phyloP scores from a whole-genome alignment of 2,329 filamentous ascomycete species.

The Fusarium miscanthi region DNA sequence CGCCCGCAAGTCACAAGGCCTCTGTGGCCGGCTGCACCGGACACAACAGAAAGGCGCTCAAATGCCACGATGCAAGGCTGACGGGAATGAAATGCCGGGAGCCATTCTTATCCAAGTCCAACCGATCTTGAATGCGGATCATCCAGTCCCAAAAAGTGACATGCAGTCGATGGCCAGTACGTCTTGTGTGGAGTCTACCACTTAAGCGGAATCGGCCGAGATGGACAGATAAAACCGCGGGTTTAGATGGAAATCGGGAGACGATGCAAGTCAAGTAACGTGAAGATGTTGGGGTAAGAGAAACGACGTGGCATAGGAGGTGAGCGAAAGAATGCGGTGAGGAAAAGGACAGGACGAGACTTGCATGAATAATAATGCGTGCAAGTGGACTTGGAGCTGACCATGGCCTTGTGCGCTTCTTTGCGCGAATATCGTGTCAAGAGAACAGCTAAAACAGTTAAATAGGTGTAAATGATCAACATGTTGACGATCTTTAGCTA shows the following conservation, averaged over 20 bases:
- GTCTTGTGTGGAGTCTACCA: conserved; percentile 11
- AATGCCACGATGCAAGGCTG: not conserved
- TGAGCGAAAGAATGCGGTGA: conserved; percentile 37
- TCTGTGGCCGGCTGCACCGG: not conserved
- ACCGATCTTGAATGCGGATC: conserved; percentile 8
- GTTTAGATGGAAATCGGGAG: not conserved
- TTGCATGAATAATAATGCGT: conserved; percentile 19
- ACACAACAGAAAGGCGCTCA: not conserved
- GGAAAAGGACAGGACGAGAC: conserved; percentile 14
- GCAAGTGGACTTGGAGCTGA: not conserved
- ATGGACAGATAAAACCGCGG: not conserved
- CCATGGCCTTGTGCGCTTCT: not conserved
- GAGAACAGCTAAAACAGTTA: not conserved
- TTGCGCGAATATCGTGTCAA: not conserved
- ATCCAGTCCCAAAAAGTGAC: conserved; percentile 2
- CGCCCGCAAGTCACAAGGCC: conserved; percentile 6
- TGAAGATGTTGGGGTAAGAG: conserved; percentile 31
- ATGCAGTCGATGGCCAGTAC: not conserved
- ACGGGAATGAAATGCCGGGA: not conserved
- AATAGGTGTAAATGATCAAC: not conserved
- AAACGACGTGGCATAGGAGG: conserved; percentile 16
- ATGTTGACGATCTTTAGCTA: not conserved
- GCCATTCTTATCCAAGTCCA: not conserved
- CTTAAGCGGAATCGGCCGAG: conserved; percentile 21
- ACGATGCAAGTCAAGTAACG: conserved; percentile 8